These are phyloP conservation scores for Trichoderma asperelloides DNA, from an alignment of 495 filamentous ascomycete genomes.

Conservation along the genomic window DNA sequence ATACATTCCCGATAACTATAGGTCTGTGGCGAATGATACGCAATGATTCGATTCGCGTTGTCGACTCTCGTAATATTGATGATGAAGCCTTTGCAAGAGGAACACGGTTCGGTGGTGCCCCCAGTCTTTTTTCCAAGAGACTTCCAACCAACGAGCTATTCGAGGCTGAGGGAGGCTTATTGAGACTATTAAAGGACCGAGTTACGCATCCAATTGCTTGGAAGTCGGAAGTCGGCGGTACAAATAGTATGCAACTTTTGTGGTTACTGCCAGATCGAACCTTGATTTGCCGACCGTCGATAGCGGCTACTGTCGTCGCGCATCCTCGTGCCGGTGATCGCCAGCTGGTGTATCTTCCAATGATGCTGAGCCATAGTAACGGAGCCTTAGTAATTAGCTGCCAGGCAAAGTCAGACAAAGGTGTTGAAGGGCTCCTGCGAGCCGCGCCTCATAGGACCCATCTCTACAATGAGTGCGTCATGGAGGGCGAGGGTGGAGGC, in stretches of 20 bases:
- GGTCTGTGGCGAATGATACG: constrained; percentile 36
- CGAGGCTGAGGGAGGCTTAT: constrained; percentile 33
- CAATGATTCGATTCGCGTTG: constrained; percentile 33
- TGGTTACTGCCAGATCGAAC: constrained; percentile 37
- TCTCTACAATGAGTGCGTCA: constrained; percentile 42
- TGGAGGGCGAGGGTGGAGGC: constrained; percentile 32
- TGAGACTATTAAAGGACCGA: too few relatives aligned
- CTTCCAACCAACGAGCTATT: constrained; percentile 42
- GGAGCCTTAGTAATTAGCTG: too few relatives aligned
- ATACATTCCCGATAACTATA: constrained; percentile 35
- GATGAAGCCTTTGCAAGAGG: constrained; percentile 17
- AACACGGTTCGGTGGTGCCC: constrained; percentile 36
- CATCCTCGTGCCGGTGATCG: constrained; percentile 32
- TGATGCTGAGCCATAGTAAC: too few relatives aligned
- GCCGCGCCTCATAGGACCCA: constrained; percentile 40
- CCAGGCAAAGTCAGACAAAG: too few relatives aligned
- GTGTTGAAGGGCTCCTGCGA: constrained; percentile 28
- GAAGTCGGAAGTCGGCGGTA: constrained; percentile 52
- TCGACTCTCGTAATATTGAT: constrained; percentile 25
- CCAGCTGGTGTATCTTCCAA: too few relatives aligned
- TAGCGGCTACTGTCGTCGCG: constrained; percentile 48
- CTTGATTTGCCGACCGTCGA: constrained; percentile 44
- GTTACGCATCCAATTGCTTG: constrained; percentile 14
- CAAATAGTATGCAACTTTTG: constrained; percentile 45
- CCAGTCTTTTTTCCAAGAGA: constrained; percentile 42